Evolutionary conservation across 257 asterid species (phyloP), one percentile per base, ranked within the genome.

Genomic region (Cordia subcordata): DNA sequence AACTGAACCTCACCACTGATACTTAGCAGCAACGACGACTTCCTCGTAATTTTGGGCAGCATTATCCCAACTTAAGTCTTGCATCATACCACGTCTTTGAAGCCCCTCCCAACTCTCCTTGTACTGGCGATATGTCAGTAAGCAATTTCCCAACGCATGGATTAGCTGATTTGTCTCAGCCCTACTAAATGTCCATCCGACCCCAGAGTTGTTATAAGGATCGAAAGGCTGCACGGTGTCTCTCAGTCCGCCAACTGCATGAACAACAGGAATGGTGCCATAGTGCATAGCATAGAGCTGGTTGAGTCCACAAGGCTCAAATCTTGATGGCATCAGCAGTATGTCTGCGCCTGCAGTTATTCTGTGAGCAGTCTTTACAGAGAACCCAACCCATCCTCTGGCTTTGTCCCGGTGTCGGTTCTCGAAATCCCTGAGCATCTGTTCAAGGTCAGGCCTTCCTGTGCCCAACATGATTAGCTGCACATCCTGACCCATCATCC

Each of bases 371-470:
- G 83, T 89, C 78, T 72, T 81, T 44, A 93, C 95, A 0, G 95
- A 93, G 64, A 93, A 93, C 12, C 99, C 99, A 0, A 89, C 99
- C 97, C 97, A 89, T 35, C 97, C 96, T 40, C 99, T 62, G 27
- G 75, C 85, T 53, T 61, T 80, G 66, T 80, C 90, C 0, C 62
- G 32, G 61, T 86, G 75, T 64, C 82, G 85, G 23, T 78, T 73
- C 71, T 93, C 99, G 8, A 92, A 84, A 46, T 68, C 77, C 74
- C 88, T 79, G 11, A 93, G 94, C 79, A 93, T 66, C 56, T 78
- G 71, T 60, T 93, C 99, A 8, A 93, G 87, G 55, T 93, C 97
- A 17, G 55, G 72, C 70, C 94, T 71, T 9, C 99, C 99, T 0
- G 96, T 76, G 16, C 99, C 99, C 76, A 93, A 62, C 99, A 93